A percentile compares a stretch with the other conserved stretches of the same genome.
These are phyloP conservation scores for Striga asiatica DNA, from an alignment of 257 asterid species.

Conservation along the genomic window DNA sequence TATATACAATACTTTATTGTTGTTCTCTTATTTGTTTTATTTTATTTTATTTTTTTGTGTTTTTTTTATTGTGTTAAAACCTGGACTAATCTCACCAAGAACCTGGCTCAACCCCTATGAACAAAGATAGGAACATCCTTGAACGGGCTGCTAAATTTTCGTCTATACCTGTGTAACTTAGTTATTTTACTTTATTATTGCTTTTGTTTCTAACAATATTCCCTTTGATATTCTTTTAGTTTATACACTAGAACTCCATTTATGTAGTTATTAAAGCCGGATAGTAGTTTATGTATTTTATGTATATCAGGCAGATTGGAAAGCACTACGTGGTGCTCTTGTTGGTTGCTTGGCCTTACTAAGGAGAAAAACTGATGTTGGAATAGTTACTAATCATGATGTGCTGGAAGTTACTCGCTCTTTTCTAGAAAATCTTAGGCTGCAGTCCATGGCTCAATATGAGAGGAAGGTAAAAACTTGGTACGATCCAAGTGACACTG, in stretches of 20 bases:
- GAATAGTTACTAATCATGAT: conserved; percentile 40
- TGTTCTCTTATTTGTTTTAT: too few relatives aligned
- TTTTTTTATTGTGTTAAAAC: too few relatives aligned
- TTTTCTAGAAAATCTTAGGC: conserved; percentile 49
- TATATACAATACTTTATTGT: too few relatives aligned
- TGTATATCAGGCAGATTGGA: conserved; percentile 89
- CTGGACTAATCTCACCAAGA: too few relatives aligned
- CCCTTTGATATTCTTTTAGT: conserved; percentile 1
- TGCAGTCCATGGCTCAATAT: conserved; percentile 79
- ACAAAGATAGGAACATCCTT: conserved; percentile 12
- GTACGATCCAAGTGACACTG: not conserved
- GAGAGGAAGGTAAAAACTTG: conserved; percentile 62
- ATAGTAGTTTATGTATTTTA: conserved; percentile 26
- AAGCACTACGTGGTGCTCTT: conserved; percentile 85
- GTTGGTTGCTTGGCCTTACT: conserved; percentile 86
- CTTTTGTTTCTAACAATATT: not conserved
- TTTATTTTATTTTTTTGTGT: too few relatives aligned
- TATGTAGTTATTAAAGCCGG: conserved; percentile 14
- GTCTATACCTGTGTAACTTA: too few relatives aligned
- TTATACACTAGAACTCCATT: not conserved
- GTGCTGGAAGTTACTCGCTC: conserved; percentile 63
- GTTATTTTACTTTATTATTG: conserved; percentile 1
- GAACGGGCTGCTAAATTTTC: not conserved
- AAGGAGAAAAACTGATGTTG: conserved; percentile 62
- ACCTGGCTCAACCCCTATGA: too few relatives aligned